Evolutionary conservation across 768 basidiomycete species (phyloP).

Genomic region (Russula foetens): DNA sequence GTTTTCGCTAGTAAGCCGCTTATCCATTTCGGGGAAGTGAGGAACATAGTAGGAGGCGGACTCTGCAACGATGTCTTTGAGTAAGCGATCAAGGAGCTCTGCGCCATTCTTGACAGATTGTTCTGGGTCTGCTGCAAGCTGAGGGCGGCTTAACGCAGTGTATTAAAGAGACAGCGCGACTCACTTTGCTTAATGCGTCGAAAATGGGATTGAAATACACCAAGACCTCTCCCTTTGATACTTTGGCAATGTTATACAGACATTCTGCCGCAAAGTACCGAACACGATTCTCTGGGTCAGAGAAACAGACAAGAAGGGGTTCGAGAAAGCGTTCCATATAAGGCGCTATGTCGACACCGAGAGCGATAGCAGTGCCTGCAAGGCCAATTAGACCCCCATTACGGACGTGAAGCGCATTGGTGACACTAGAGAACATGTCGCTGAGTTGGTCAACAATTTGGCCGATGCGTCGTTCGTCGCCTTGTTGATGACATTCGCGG

Average conservation of each 20-base stretch:
- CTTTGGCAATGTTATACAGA: constrained; percentile 95
- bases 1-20: constrained; percentile 43
- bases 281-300: constrained; percentile 89
- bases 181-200: constrained; percentile 91
- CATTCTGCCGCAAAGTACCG: constrained; percentile 98
- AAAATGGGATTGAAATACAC: constrained; percentile 99
- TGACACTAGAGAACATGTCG: constrained; percentile 81
- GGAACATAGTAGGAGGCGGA: constrained; percentile 93
- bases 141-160: not conserved
- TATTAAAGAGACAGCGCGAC: constrained; percentile 16
- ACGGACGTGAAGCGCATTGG: constrained; percentile 80
- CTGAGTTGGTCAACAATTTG: constrained; percentile 92
- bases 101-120: constrained; percentile 97
- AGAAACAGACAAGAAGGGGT: constrained; percentile 84
- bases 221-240: constrained; percentile 93
- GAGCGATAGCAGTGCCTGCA: constrained; percentile 93
- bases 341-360: constrained; percentile 87
- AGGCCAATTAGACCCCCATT: constrained; percentile 96
- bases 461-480: constrained; percentile 72
- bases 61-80: constrained; percentile 97
- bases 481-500: constrained; percentile 75
- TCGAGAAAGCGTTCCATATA: constrained; percentile 93
- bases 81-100: constrained; percentile 89
- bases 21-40: constrained; percentile 74
- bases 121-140: constrained; percentile 96